Base-by-base conservation (phyloP, 805 yeast species). In the Yamadazyma kitorensis region DNA sequence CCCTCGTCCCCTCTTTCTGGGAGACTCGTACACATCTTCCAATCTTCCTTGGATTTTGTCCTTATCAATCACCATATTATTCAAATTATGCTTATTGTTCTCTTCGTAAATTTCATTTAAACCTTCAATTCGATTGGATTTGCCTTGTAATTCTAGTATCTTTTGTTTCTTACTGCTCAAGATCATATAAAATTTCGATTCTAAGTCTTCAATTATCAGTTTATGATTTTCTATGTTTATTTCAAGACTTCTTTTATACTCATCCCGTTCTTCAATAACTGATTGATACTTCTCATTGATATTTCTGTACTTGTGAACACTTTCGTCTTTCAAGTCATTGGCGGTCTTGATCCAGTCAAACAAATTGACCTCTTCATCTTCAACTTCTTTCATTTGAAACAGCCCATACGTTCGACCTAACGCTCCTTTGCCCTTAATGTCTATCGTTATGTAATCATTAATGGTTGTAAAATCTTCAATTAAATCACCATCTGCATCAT, bases 111-210 rank as follows among this genome's bases (percentile, higher is more conserved):
- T 34, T 17, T 40, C 38, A 37, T 55, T 55, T 13, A 54, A 31
- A 2, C 41, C 43, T 18, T 31, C 46, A 17, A 54, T 22, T 4
- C 26, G 21, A n/a, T 24, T 22, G 12, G 19, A 5, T 19, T 30
- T 28, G 5, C 30, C 19, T 14, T 41, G 33, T 23, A 64, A 52
- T 23, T 55, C 47, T 51, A 58, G 45, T 12, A 59, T 61, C 36
- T 40, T 52, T 25, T 48, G 52, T 37, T 61, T 61, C 36, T 61
- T 61, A 9, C 55, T 33, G 39, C 55, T 52, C 16, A 61, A 45
- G 9, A 58, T 39, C 27, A 45, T 48, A 21, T 52, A 50, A 31
- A 59, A 59, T 37, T 55, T 54, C 8, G 29, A 32, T 34, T 57
- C 55, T 11, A 57, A 28, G 36, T 57, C 60, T 7, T 48, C 39